Evolutionary conservation across 2,329 filamentous ascomycete species (phyloP).

Genomic region (Chalara sp.): DNA sequence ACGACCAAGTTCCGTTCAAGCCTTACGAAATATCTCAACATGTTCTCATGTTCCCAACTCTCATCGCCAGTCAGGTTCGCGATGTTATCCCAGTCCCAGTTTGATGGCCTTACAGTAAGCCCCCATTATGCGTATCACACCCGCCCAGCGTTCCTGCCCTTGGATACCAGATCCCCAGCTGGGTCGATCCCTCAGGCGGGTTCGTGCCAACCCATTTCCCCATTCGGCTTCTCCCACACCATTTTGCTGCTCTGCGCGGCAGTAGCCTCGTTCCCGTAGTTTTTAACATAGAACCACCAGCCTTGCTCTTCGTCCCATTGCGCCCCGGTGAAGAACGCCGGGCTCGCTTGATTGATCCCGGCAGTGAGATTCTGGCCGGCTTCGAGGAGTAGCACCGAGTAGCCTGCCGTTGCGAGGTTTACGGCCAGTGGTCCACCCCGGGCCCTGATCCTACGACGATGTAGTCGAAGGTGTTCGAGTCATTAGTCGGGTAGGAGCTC

Average conservation of each 20-base stretch:
- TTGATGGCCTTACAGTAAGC: too few species aligned
- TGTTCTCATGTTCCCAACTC: slow-evolving; percentile 17
- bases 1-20: slow-evolving; percentile 11
- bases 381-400: slow-evolving; percentile 45
- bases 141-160: slow-evolving; percentile 26
- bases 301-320: slow-evolving; percentile 40
- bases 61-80: slow-evolving; percentile 20
- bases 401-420: slow-evolving; percentile 43
- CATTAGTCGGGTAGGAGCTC: too few species aligned
- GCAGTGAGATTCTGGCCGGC: slow-evolving; percentile 43
- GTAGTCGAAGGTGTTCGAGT: too few species aligned
- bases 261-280: slow-evolving; percentile 12
- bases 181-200: slow-evolving; percentile 19
- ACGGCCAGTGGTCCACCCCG: slow-evolving; percentile 44
- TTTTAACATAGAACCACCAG: slow-evolving; percentile 40
- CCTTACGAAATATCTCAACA: slow-evolving; percentile 16
- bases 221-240: slow-evolving; percentile 28
- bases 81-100: too few species aligned
- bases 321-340: slow-evolving; percentile 37
- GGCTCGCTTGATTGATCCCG: slow-evolving; percentile 36
- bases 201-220: slow-evolving; percentile 16
- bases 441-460: too few species aligned
- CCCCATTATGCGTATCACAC: too few species aligned
- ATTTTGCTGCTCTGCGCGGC: slow-evolving; percentile 11
- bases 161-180: slow-evolving; percentile 24